Evolutionary conservation across 2,329 filamentous ascomycete genomes (phyloP).

Genomic region (Diaporthe sp.): DNA sequence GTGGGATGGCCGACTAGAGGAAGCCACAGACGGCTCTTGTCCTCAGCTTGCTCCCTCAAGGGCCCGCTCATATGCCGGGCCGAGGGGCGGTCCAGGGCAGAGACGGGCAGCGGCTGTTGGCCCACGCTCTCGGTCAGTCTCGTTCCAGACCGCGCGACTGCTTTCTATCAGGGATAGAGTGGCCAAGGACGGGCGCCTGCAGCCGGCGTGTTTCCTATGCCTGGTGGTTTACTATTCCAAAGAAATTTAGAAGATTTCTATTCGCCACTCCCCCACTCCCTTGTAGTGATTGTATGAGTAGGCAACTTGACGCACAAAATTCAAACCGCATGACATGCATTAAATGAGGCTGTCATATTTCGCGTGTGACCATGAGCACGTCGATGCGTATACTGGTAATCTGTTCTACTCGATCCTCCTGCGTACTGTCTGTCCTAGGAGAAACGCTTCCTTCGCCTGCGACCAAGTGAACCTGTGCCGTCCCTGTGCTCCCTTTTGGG

Average conservation of each 20-base stretch:
- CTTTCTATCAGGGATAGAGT: background rate
- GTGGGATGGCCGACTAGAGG: background rate
- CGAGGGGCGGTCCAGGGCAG: background rate
- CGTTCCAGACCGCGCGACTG: conserved; percentile 15
- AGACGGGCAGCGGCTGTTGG: conserved; percentile 24
- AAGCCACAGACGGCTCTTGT: conserved; percentile 15
- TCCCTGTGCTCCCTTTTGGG: conserved; percentile 22
- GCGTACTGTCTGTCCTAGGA: background rate
- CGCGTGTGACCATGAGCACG: conserved; percentile 1
- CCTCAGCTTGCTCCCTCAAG: conserved; percentile 7
- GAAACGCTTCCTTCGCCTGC: background rate
- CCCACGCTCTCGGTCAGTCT: conserved; percentile 17
- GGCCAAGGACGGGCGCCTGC: background rate
- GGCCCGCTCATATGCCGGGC: conserved; percentile 20
- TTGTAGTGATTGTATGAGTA: background rate
- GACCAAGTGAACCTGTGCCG: conserved; percentile 18
- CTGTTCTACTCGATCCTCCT: background rate
- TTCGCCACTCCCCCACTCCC: background rate
- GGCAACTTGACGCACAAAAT: conserved; percentile 7
- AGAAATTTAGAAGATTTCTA: background rate
- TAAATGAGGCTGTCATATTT: conserved; percentile 10
- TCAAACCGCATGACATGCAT: conserved; percentile 1
- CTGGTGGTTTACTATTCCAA: background rate
- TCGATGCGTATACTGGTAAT: background rate
- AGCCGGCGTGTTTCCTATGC: conserved; percentile 14